Conservation (phyloP, 2,329 filamentous ascomycete species). For the Colletotrichum tofieldiae region DNA sequence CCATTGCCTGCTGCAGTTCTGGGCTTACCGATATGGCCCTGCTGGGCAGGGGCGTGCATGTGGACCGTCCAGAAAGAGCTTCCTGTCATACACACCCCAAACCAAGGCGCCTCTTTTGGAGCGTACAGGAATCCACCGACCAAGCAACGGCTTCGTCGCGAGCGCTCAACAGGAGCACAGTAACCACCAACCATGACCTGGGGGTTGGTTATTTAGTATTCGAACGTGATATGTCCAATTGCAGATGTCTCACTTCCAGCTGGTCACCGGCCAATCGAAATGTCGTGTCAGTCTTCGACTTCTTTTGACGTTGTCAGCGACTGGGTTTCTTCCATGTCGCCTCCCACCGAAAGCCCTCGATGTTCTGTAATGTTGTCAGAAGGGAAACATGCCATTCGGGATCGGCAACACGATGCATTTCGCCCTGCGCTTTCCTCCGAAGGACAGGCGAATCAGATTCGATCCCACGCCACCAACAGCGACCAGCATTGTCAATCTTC, state of each 20-base stretch:
- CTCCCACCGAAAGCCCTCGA: background rate
- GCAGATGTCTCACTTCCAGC: background rate
- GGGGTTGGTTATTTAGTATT: background rate
- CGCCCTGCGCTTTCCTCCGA: background rate
- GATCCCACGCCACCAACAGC: background rate
- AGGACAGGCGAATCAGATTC: background rate
- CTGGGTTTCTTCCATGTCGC: background rate
- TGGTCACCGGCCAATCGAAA: background rate
- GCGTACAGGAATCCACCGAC: no score
- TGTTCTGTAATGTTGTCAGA: no score
- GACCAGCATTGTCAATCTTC: background rate
- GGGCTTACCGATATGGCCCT: conserved; percentile 5
- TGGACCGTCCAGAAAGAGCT: background rate
- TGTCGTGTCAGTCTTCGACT: background rate
- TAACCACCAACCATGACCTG: background rate
- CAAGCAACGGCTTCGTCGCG: no score
- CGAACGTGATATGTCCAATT: background rate
- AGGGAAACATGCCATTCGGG: background rate
- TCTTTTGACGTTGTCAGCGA: background rate
- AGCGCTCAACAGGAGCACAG: no score
- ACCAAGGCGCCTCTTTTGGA: background rate
- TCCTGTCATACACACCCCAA: background rate
- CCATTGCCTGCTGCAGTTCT: background rate
- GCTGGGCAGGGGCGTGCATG: background rate
- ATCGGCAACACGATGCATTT: background rate